phyloP scores from a whole-genome alignment of 805 yeast species.

The Nakazawaea pomicola region DNA sequence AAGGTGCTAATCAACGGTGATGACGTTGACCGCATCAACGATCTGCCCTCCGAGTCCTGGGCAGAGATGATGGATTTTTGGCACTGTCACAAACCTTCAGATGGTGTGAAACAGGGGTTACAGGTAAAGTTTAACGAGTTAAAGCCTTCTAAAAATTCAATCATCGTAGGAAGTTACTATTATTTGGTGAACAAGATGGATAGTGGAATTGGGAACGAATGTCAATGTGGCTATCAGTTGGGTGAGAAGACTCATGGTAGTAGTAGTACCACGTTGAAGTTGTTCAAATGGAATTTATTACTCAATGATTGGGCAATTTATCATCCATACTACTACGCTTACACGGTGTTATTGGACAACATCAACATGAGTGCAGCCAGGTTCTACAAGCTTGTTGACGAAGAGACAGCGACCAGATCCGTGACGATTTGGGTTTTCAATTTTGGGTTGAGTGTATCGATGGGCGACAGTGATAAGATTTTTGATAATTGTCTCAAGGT shows the following conservation, averaged over 20 bases:
- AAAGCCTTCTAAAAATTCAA: slow-evolving; percentile 34
- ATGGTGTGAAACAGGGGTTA: slow-evolving; percentile 21
- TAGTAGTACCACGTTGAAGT: slow-evolving; percentile 27
- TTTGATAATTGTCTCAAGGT: slow-evolving; percentile 36
- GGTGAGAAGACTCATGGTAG: slow-evolving; percentile 38
- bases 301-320: slow-evolving; percentile 29
- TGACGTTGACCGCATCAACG: slow-evolving; percentile 31
- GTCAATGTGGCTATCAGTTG: slow-evolving; percentile 30
- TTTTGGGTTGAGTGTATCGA: slow-evolving; percentile 27
- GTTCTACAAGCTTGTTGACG: slow-evolving; percentile 24
- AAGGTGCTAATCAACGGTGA: slow-evolving; percentile 17
- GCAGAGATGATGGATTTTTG: slow-evolving; percentile 93
- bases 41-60: slow-evolving; percentile 93
- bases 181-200: slow-evolving; percentile 31
- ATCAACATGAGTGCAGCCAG: slow-evolving; percentile 39
- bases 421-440: slow-evolving; percentile 48
- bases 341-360: slow-evolving; percentile 34
- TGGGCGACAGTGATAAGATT: not conserved
- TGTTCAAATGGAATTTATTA: slow-evolving; percentile 55
- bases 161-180: slow-evolving; percentile 57
- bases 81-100: slow-evolving; percentile 86
- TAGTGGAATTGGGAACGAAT: slow-evolving; percentile 15
- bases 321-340: slow-evolving; percentile 31
- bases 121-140: slow-evolving; percentile 31
- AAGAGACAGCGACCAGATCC: slow-evolving; percentile 9